phyloP scores from a whole-genome alignment of 805 yeast species.

The Starmerella lactis-condensi region DNA sequence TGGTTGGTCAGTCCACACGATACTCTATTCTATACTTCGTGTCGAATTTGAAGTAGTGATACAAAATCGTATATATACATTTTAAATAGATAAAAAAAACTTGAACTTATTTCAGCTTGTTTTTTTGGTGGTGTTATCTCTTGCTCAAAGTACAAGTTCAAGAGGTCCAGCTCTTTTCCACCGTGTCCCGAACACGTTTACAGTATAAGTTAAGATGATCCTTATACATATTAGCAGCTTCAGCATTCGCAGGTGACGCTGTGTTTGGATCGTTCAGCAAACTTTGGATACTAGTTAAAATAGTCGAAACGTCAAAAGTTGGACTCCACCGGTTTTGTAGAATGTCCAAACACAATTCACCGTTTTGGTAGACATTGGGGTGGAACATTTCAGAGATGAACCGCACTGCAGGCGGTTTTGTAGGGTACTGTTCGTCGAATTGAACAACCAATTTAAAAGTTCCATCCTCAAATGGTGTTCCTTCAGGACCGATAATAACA shows the following conservation, averaged over 20 bases:
- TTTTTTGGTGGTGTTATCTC: too few relatives aligned
- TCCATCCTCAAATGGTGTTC: constrained; percentile 96
- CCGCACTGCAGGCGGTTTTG: constrained; percentile 86
- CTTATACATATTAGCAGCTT: constrained; percentile 86
- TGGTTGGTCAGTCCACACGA: too few relatives aligned
- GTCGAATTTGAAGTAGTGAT: too few relatives aligned
- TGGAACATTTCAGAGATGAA: constrained; percentile 92
- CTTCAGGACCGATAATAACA: constrained; percentile 91
- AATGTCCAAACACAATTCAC: constrained; percentile 89
- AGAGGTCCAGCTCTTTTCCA: constrained; percentile 32
- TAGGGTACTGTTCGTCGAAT: constrained; percentile 94
- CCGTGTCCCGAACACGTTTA: constrained; percentile 83
- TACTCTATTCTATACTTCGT: too few relatives aligned
- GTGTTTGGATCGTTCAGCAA: constrained; percentile 91
- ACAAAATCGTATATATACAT: too few relatives aligned
- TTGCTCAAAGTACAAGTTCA: too few relatives aligned
- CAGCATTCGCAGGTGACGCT: constrained; percentile 92
- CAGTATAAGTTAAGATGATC: constrained; percentile 88
- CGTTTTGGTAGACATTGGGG: constrained; percentile 90
- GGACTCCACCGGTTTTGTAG: constrained; percentile 97
- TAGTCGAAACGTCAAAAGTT: constrained; percentile 91
- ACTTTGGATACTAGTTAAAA: constrained; percentile 72
- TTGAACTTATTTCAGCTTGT: too few relatives aligned
- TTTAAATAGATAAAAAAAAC: too few relatives aligned
- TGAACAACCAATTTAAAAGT: constrained; percentile 72